phyloP scores from a whole-genome alignment of 2,329 filamentous ascomycete genomes.

The Aspergillus aculeatus region DNA sequence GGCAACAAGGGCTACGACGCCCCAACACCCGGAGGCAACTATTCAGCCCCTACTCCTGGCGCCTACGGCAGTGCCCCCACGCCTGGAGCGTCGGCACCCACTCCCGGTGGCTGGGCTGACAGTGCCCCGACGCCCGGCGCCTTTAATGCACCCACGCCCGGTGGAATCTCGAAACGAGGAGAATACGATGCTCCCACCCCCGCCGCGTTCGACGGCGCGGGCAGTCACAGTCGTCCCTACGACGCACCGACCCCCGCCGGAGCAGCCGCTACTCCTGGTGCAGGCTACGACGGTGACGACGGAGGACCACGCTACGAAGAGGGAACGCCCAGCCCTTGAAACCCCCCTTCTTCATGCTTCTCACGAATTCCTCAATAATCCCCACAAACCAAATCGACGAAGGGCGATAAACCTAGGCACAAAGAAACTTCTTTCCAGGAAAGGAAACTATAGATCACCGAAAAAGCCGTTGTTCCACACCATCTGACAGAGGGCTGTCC shows the following conservation, averaged over 20 bases:
- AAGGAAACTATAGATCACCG: not conserved
- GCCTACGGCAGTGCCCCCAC: conserved; percentile 60
- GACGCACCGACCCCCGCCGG: conserved; percentile 53
- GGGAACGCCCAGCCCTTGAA: conserved; percentile 41
- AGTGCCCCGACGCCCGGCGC: conserved; percentile 48
- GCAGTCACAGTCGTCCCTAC: conserved; percentile 29
- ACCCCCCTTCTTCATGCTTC: not conserved
- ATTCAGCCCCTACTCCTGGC: conserved; percentile 67
- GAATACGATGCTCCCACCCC: conserved; percentile 42
- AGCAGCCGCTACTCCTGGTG: conserved; percentile 39
- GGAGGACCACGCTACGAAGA: conserved; percentile 46
- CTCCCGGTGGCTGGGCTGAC: conserved; percentile 47
- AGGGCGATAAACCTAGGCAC: not conserved
- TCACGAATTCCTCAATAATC: not conserved
- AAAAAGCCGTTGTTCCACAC: too few species aligned
- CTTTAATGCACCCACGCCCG: conserved; percentile 46
- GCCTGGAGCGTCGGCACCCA: conserved; percentile 63
- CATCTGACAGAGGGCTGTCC: too few species aligned
- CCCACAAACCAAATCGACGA: not conserved
- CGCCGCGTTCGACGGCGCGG: conserved; percentile 24
- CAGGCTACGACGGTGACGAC: conserved; percentile 38
- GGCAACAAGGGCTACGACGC: conserved; percentile 61
- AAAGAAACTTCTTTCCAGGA: not conserved
- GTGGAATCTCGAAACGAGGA: conserved; percentile 28
- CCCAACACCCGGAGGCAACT: conserved; percentile 67